Base-by-base conservation (phyloP, 441 rosid species). In the Francoa sonchifolia region DNA sequence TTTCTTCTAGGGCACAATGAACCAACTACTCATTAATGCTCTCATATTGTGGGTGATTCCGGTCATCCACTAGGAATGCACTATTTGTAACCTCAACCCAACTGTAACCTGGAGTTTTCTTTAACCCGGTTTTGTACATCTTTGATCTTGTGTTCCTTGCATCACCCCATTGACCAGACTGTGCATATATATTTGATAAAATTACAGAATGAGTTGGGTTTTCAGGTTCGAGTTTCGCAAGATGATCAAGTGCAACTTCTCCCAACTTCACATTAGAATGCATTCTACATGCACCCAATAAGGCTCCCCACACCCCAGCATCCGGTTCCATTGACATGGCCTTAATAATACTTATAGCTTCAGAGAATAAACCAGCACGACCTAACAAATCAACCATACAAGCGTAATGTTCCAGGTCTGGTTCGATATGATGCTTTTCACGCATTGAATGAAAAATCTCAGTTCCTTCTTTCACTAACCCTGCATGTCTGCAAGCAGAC, bases 401-500 rank as follows among this genome's bases (percentile, higher is more conserved):
- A 2, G 64, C 42, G 5, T 47, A 52, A 48, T 59, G 64, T 49
- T 59, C 55, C 34, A 39, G 13, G 10, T 2, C 22, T 14, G 59
- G 59, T 7, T 22, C 31, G 7, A 59, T 28, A 10, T 30, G 41
- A 20, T 43, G 47, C 30, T 36, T 44, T 51, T 43, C 43, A 12
- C 8, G n/a, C 50, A 53, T 47, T 33, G 29, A 41, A 12, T 37
- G 20, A 22, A 59, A 59, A 22, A 40, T 29, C 16, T 41, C 47
- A 48, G 44, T 36, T 22, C 55, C 65, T 54, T 59, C 49, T 7
- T 26, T 30, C 18, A 47, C 42, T 25, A 59, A 47, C 32, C 65
- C 59, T 30, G 54, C 39, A 23, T 52, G 59, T 14, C 58, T 59
- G 52, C 64, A 59, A 35, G 65, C 59, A 2, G 65, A 59, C 19